Evolutionary conservation across 768 basidiomycete species (phyloP), one percentile per base, ranked within the genome.

Genomic region (Amanita inopinata): DNA sequence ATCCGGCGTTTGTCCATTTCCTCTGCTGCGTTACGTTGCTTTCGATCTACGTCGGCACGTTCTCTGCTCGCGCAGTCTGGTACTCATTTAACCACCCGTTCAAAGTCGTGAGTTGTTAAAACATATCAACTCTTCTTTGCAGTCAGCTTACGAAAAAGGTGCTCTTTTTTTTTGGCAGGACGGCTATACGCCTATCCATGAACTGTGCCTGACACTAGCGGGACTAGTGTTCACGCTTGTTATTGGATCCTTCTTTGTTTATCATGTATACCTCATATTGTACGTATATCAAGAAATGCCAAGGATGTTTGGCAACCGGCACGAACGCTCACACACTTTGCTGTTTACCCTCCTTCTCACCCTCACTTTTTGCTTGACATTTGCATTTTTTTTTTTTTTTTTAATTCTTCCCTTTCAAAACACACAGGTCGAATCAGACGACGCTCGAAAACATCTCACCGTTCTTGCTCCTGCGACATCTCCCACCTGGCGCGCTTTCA

Each of bases 1-100:
- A 90, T 56, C 79, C 85, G 5, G 77, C 87, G 4, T 91, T 89
- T 55, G 63, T 90, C 38, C 85, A 88, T 58, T 84, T 90, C 55
- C 66, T 90, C 38, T 63, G 67, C 23, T 78, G 72, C 49, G 57
- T 82, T 33, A 80, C 78, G 6, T 51, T 81, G 5, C 69, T 87
- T 30, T 67, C 84, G 10, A 48, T 68, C 11, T 85, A 90, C 55
- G 62, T 83, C 28, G 70, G 74, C 44, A 46, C 59, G 11, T 53
- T 88, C 28, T 73, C 74, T 40, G 60, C 67, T 2, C 60, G 60
- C 24, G 76, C 76, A 28, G 63, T 87, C 25, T 68, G 64, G 57
- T 80, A 74, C 59, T 80, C 85, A 28, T 79, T 91, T 55, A 57
- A 66, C 27, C 71, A 86, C 52, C 72, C 84, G 0, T 64, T 68